These are phyloP conservation scores for Antrodiella citrinella DNA, from an alignment of 768 basidiomycete genomes.

Conservation along the genomic window DNA sequence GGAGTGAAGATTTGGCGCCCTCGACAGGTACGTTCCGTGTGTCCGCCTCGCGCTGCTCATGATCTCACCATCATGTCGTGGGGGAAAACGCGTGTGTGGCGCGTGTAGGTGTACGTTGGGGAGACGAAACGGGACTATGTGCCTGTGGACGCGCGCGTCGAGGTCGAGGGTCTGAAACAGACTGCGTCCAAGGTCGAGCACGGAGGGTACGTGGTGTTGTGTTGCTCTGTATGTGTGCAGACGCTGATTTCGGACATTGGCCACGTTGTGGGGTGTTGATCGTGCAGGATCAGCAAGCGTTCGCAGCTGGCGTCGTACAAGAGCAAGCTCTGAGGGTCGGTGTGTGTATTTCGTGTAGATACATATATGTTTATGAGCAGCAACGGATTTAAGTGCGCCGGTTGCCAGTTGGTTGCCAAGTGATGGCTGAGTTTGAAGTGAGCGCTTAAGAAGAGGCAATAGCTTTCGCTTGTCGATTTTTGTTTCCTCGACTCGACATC, in stretches of 20 bases:
- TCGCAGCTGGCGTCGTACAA: conserved; percentile 57
- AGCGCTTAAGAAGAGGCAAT: not conserved
- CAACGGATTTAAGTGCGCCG: conserved; percentile 4
- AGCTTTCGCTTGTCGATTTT: not conserved
- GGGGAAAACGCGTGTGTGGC: not conserved
- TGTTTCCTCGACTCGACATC: not conserved
- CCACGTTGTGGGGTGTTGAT: conserved; percentile 14
- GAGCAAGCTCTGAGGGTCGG: conserved; percentile 33
- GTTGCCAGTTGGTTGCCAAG: conserved; percentile 7
- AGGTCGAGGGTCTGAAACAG: conserved; percentile 45
- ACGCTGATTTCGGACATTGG: no score
- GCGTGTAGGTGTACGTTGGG: conserved; percentile 68
- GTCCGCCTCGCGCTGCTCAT: not conserved
- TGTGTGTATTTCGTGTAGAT: not conserved
- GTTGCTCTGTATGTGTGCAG: conserved; percentile 6
- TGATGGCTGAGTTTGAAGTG: conserved; percentile 1
- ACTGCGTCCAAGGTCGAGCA: conserved; percentile 59
- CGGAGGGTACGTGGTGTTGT: conserved; percentile 54
- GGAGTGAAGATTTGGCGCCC: conserved; percentile 95
- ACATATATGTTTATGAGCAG: not conserved
- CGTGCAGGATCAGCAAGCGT: conserved; percentile 40
- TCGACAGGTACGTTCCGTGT: conserved; percentile 60
- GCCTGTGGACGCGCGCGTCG: conserved; percentile 48
- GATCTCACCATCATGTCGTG: not conserved
- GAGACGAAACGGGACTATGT: conserved; percentile 68